Evolutionary conservation across 306 rosid species (phyloP), one percentile per base, ranked within the genome.

Genomic region (Vigna radiata): DNA sequence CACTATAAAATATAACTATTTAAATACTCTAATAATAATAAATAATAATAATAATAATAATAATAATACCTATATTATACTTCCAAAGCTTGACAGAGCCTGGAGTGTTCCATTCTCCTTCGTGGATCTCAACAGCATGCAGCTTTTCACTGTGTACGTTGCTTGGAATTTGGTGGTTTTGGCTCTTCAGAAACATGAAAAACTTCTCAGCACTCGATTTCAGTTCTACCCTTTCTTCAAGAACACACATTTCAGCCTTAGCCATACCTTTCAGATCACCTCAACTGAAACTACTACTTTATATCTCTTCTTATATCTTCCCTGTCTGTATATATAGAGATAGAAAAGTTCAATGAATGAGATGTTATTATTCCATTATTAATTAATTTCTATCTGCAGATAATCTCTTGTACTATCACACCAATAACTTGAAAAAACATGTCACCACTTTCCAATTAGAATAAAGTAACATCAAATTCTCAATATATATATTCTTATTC

Each of bases 11-110:
- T 23, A 23, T 23, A 23, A 23, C 27, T 23, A 27, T 27, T 27
- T 27, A 27, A 27, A 0, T 27, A 27, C 0, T 27, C 31, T 27
- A 27, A 3, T 27, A 27, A 27, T 27, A 19, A 19, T 19, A n/a
- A 29, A 29, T 29, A 29, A 4, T 29, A 27, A 13, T 12, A 2
- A 6, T 7, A 12, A 39, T 14, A 46, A 60, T 55, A 73, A 27
- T 36, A 60, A 62, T 41, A 25, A 55, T 55, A 77, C 81, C 81
- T 77, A 77, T 16, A 37, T 2, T 67, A 18, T 39, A 77, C 31
- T 68, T 77, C 81, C 81, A 77, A 77, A 77, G 71, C 75, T 77
- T 77, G 68, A 77, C 37, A n/a, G 81, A 77, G 17, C 74, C 74
- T 25, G 74, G 11, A 25, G 81, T 77, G 31, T 67, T n/a, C 81